These are phyloP conservation scores for Davidsoniella virescens DNA, from an alignment of 2,329 filamentous ascomycete species.

Conservation along the genomic window DNA sequence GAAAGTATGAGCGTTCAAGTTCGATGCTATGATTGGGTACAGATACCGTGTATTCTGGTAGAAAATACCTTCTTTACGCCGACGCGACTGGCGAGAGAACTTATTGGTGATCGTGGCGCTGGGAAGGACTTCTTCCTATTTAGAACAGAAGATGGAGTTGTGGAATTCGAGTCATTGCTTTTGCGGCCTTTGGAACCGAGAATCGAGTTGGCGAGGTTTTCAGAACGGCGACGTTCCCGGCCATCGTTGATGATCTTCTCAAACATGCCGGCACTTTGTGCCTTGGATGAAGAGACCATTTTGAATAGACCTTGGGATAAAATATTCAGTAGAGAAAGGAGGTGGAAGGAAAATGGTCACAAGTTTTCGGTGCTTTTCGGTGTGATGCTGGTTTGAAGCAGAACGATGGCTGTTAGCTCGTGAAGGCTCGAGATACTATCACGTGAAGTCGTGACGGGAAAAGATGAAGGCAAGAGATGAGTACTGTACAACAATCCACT, in stretches of 20 bases:
- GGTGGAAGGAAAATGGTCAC: neutral
- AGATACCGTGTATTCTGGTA: neutral
- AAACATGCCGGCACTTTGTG: slow-evolving; percentile 31
- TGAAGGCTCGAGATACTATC: too few relatives aligned
- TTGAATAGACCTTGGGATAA: neutral
- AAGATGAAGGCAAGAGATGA: too few relatives aligned
- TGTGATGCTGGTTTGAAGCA: too few relatives aligned
- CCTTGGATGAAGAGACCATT: slow-evolving; percentile 19
- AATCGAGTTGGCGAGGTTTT: slow-evolving; percentile 55
- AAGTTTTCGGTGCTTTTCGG: neutral
- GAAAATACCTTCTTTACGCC: slow-evolving; percentile 51
- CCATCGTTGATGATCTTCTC: slow-evolving; percentile 39
- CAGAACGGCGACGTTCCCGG: slow-evolving; percentile 55
- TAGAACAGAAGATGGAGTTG: slow-evolving; percentile 17
- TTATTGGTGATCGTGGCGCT: slow-evolving; percentile 18
- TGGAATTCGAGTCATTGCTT: slow-evolving; percentile 35
- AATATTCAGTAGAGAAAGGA: neutral
- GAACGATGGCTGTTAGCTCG: too few relatives aligned
- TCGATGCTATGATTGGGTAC: neutral
- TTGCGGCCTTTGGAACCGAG: slow-evolving; percentile 41
- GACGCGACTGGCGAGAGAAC: slow-evolving; percentile 53
- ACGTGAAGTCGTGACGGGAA: too few relatives aligned
- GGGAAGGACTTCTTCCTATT: slow-evolving; percentile 13
- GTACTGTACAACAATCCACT: too few relatives aligned
- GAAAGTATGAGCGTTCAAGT: neutral